Evolutionary conservation across 768 basidiomycete species (phyloP).

Genomic region (Erythrobasidium yunnanense): DNA sequence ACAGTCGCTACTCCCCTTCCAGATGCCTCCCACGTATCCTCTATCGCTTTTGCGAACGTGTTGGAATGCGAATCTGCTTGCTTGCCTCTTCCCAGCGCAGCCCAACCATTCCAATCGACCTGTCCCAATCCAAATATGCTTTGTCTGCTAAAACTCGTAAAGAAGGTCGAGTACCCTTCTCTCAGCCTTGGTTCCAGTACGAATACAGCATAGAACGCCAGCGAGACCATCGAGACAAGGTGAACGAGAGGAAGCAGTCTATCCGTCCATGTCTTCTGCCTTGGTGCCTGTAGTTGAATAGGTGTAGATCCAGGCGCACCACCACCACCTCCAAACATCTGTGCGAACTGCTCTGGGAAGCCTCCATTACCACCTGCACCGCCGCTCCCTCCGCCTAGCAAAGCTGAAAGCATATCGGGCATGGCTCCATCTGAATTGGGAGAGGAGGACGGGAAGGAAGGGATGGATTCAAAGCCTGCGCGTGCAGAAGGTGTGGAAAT

Average conservation of each 20-base stretch:
- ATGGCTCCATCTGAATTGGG: not conserved
- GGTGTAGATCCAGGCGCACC: not conserved
- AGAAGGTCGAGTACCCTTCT: not conserved
- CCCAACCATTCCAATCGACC: conserved; percentile 36
- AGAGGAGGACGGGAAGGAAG: not conserved
- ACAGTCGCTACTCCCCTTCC: conserved; percentile 26
- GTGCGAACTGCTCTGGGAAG: conserved; percentile 17
- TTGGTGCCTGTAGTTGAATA: conserved; percentile 1
- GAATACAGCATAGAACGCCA: conserved; percentile 33
- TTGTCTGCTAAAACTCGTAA: conserved; percentile 24
- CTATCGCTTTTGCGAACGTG: not conserved
- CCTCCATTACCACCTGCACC: not conserved
- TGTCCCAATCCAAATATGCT: conserved; percentile 13
- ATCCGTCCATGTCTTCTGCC: conserved; percentile 33
- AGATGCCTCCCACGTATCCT: conserved; percentile 14
- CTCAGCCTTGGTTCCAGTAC: conserved; percentile 32
- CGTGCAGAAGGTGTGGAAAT: not conserved
- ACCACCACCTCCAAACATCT: conserved; percentile 16
- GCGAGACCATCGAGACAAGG: conserved; percentile 34
- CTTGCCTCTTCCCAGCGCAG: conserved; percentile 25
- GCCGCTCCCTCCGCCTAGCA: conserved; percentile 14
- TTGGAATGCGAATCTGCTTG: not conserved
- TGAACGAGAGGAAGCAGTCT: conserved; percentile 35
- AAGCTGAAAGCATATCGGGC: conserved; percentile 12
- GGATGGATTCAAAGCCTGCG: not conserved